Evolutionary conservation across 495 filamentous ascomycete genomes (phyloP).

Genomic region (Aspergillus avenaceus): DNA sequence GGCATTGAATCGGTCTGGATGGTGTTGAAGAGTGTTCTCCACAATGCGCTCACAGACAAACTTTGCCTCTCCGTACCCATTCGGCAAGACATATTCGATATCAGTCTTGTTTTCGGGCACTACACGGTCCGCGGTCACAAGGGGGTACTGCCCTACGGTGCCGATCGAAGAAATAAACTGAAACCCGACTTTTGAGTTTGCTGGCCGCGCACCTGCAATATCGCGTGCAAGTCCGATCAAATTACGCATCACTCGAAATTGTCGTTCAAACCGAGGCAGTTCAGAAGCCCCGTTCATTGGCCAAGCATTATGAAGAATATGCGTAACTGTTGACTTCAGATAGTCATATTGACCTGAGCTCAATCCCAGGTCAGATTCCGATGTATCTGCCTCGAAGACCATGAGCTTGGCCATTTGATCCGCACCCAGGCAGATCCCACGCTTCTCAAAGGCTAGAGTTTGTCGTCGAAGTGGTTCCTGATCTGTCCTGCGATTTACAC

Average conservation of each 20-base stretch:
- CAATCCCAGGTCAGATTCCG: conserved; percentile 44
- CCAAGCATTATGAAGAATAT: conserved; percentile 58
- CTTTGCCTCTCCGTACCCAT: conserved; percentile 51
- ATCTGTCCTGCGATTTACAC: conserved; percentile 38
- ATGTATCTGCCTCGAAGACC: conserved; percentile 33
- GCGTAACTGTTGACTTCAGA: conserved; percentile 41
- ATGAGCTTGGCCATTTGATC: conserved; percentile 24
- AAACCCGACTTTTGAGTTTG: conserved; percentile 32
- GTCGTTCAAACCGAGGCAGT: conserved; percentile 41
- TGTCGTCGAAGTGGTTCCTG: conserved; percentile 21
- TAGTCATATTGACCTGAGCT: conserved; percentile 26
- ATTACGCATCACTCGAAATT: conserved; percentile 46
- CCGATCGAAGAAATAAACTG: conserved; percentile 55
- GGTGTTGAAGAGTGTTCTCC: conserved; percentile 40
- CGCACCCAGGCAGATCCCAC: conserved; percentile 27
- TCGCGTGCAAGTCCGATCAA: conserved; percentile 42
- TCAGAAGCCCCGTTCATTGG: conserved; percentile 47
- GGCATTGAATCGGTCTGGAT: conserved; percentile 37
- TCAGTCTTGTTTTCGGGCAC: conserved; percentile 26
- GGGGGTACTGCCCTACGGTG: conserved; percentile 38
- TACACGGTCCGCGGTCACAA: conserved; percentile 15
- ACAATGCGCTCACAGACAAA: conserved; percentile 47
- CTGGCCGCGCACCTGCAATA: conserved; percentile 11
- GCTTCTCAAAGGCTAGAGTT: conserved; percentile 28
- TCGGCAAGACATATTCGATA: conserved; percentile 34